phyloP scores from a whole-genome alignment of 495 filamentous ascomycete genomes.

The Penicillium steckii region DNA sequence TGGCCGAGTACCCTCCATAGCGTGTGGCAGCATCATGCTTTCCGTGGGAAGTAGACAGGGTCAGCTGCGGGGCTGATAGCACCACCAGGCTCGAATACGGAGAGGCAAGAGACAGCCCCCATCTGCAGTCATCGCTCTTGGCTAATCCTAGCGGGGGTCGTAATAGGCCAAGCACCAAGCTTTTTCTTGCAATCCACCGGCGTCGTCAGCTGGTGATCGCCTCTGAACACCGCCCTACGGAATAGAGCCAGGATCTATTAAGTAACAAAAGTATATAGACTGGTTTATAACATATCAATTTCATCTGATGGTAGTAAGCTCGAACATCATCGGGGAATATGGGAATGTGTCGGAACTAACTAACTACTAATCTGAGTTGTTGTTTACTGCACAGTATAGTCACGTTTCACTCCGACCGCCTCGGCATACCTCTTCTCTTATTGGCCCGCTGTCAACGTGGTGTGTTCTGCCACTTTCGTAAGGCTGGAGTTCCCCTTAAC shows the following conservation, averaged over 20 bases:
- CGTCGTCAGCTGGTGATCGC: slow-evolving; percentile 1
- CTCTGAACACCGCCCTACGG: neutral
- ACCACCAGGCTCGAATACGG: slow-evolving; percentile 1
- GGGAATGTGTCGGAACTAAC: too few species aligned
- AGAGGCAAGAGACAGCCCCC: neutral
- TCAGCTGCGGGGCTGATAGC: slow-evolving; percentile 10
- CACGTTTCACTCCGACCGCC: slow-evolving; percentile 15
- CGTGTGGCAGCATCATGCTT: slow-evolving; percentile 1
- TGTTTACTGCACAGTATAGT: too few species aligned
- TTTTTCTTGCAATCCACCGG: slow-evolving; percentile 5
- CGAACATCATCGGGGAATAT: too few species aligned
- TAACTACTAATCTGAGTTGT: too few species aligned
- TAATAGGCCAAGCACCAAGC: slow-evolving; percentile 6
- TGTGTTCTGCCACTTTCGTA: slow-evolving; percentile 20
- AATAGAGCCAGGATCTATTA: neutral
- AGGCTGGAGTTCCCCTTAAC: slow-evolving; percentile 28
- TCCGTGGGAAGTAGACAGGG: slow-evolving; percentile 1
- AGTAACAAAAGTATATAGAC: too few species aligned
- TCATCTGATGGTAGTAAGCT: too few species aligned
- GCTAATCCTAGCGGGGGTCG: neutral
- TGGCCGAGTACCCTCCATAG: neutral
- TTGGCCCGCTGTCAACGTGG: slow-evolving; percentile 15
- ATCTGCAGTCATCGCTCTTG: slow-evolving; percentile 1
- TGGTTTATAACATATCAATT: too few species aligned
- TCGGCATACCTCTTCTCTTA: neutral